These are phyloP conservation scores for Phytophthora palmivora DNA, from an alignment of 352 stramenopile species.

Conservation along the genomic window DNA sequence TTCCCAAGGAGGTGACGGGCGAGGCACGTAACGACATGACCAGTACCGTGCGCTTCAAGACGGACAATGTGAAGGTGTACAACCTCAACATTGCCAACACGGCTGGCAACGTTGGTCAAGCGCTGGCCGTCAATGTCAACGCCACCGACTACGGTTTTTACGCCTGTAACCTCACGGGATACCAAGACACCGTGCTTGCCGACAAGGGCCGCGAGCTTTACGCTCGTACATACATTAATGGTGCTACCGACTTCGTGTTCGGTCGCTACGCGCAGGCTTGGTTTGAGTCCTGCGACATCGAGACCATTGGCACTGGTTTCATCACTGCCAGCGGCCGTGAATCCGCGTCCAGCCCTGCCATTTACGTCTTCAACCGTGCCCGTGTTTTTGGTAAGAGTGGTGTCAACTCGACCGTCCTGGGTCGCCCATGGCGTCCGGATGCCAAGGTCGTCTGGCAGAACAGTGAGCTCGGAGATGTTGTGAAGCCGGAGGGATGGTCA, in stretches of 20 bases:
- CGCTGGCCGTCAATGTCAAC: slow-evolving; percentile 34
- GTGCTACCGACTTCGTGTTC: slow-evolving; percentile 35
- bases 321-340: slow-evolving; percentile 36
- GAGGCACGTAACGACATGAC: slow-evolving; percentile 33
- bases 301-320: slow-evolving; percentile 32
- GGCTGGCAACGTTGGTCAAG: slow-evolving; percentile 29
- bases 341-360: slow-evolving; percentile 14
- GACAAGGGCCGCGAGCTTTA: slow-evolving; percentile 34
- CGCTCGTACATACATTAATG: slow-evolving; percentile 32
- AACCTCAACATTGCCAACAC: slow-evolving; percentile 41
- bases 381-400: slow-evolving; percentile 28
- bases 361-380: slow-evolving; percentile 33
- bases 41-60: slow-evolving; percentile 31
- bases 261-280: slow-evolving; percentile 24
- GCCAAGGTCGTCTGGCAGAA: slow-evolving; percentile 32
- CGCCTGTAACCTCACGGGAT: slow-evolving; percentile 28
- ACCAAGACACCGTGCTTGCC: slow-evolving; percentile 32
- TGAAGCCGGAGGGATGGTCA: slow-evolving; percentile 30
- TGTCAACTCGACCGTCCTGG: slow-evolving; percentile 22
- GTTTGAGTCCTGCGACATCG: slow-evolving; percentile 38
- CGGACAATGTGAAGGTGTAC: slow-evolving; percentile 41
- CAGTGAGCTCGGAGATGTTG: slow-evolving; percentile 26
- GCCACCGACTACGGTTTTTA: slow-evolving; percentile 39
- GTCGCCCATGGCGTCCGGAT: slow-evolving; percentile 27
- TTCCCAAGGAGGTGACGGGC: slow-evolving; percentile 26